Percentiles rank a stretch among this genome's conserved stretches.
These are phyloP conservation scores for Berkeleyomyces rouxiae DNA, from an alignment of 2,329 filamentous ascomycete genomes.

Conservation along the genomic window DNA sequence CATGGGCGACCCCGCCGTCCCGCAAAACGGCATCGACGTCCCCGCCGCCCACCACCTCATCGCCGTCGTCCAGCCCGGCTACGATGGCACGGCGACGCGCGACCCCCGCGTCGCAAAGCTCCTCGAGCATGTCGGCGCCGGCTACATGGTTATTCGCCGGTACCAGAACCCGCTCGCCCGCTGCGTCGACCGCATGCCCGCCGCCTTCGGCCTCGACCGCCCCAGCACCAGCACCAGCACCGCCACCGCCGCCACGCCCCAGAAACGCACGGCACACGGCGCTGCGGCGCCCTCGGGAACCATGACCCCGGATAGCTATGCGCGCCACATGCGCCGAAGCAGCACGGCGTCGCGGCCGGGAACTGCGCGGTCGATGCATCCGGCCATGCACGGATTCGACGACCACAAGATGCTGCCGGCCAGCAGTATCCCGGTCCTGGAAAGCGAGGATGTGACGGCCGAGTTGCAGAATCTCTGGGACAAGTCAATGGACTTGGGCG, in stretches of 20 bases:
- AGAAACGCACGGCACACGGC: not conserved
- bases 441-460: conserved; percentile 33
- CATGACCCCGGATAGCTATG: not conserved
- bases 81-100: conserved; percentile 32
- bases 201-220: not conserved
- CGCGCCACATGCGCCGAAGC: not conserved
- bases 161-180: conserved; percentile 55
- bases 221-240: not conserved
- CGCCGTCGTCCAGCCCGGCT: conserved; percentile 33
- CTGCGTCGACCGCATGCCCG: conserved; percentile 32
- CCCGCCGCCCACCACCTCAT: conserved; percentile 31
- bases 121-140: conserved; percentile 52
- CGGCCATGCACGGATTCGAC: conserved; percentile 9
- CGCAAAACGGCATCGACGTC: conserved; percentile 20
- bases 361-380: conserved; percentile 20
- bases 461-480: conserved; percentile 45
- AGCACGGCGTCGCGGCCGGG: conserved; percentile 25
- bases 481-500: conserved; percentile 39
- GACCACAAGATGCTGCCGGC: conserved; percentile 1
- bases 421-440: conserved; percentile 19
- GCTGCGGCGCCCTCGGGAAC: not conserved
- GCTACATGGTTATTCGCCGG: conserved; percentile 57
- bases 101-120: conserved; percentile 49
- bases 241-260: not conserved
- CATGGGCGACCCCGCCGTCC: conserved; percentile 23